These are phyloP conservation scores for Talaromyces sp. DNA, from an alignment of 2,329 filamentous ascomycete genomes.

Conservation along the genomic window DNA sequence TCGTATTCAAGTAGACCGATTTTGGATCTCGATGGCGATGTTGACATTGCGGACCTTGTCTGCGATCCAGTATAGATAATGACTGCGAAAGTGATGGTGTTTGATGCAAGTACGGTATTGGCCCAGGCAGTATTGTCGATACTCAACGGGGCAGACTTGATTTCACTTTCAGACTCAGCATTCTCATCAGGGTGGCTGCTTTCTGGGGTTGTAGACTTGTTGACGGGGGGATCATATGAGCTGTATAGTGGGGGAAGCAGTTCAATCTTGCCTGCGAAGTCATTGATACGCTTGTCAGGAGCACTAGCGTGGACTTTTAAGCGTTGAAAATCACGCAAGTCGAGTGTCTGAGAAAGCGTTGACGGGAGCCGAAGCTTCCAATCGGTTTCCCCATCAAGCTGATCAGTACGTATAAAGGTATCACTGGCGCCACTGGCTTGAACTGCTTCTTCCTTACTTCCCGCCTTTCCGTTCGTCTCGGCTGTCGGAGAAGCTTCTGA, in stretches of 20 bases:
- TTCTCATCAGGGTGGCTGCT: constrained; percentile 22
- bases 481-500: constrained; percentile 22
- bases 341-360: constrained; percentile 75
- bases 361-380: constrained; percentile 94
- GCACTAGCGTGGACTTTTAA: constrained; percentile 76
- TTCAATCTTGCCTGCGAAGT: constrained; percentile 87
- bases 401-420: constrained; percentile 95
- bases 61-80: constrained; percentile 94
- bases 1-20: constrained; percentile 90
- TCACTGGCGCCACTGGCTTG: constrained; percentile 59
- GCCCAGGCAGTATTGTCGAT: constrained; percentile 99
- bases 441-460: constrained; percentile 22
- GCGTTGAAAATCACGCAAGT: constrained; percentile 64
- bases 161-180: constrained; percentile 21
- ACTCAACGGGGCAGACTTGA: constrained; percentile 67
- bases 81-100: constrained; percentile 80
- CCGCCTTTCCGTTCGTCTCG: constrained; percentile 18
- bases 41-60: constrained; percentile 89
- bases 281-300: constrained; percentile 89
- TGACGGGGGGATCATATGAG: constrained; percentile 45
- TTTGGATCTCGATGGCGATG: constrained; percentile 86
- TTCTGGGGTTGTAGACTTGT: constrained; percentile 24
- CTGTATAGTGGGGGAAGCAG: constrained; percentile 56
- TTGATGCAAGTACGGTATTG: constrained; percentile 93
- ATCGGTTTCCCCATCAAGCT: constrained; percentile 95